Evolutionary conservation across 306 rosid species (phyloP), one percentile per base, ranked within the genome.

Genomic region (Trifolium pratense): DNA sequence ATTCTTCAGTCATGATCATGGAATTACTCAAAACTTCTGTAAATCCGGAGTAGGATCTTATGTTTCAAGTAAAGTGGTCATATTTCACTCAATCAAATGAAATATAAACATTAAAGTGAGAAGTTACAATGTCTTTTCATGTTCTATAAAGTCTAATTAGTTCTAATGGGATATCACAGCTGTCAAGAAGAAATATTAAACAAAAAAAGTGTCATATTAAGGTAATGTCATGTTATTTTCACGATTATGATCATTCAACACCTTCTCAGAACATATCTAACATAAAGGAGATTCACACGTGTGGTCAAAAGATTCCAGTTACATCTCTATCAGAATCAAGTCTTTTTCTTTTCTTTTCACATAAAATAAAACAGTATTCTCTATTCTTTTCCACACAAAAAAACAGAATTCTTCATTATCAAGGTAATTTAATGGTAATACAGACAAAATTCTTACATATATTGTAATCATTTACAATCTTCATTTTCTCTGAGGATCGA

Each of bases 401-500:
- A 36, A 80, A 73, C 66, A 60, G 13, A 14, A 7, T 53, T 79
- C 81, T 63, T 40, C 71, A 74, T 73, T 25, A 67, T 62, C 80
- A 73, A 85, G 61, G 43, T 62, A 31, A 75, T 83, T 83, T 40
- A 31, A 39, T 67, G 72, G 66, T 58, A 59, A 74, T 82, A 58
- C 71, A 78, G 84, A 81, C 73, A 79, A 81, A 70, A 34, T 6
- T 49, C 40, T 68, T 34, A 25, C 31, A 46, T 66, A 67, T 56
- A 13, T 23, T 18, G 5, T 32, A 72, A 56, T 69, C 32, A 63
- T 80, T 74, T 80, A 89, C 83, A 87, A 61, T 61, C 25, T 68
- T 87, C 91, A 89, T 68, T 87, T 90, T 86, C 93, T 52, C 62
- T 85, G 71, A 92, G 90, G 75, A 89, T 90, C 90, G 88, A 85